phyloP scores from a whole-genome alignment of 345 rosid species.

The Psidium friedrichsthalianum region DNA sequence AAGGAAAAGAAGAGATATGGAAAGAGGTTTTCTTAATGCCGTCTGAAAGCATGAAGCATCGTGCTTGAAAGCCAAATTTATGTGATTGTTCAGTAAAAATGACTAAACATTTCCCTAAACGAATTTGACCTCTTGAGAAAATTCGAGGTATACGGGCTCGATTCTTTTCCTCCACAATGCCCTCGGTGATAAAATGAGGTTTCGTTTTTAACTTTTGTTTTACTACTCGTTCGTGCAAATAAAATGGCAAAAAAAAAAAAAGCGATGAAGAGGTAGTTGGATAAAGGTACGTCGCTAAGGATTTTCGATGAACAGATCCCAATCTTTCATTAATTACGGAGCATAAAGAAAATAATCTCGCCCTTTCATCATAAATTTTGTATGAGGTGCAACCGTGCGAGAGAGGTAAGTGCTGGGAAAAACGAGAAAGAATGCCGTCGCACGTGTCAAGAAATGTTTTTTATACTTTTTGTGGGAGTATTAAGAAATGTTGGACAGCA shows the following conservation, averaged over 20 bases:
- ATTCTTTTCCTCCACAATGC: neutral
- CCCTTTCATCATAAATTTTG: neutral
- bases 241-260: neutral
- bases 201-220: fast-evolving
- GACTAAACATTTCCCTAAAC: neutral
- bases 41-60: neutral
- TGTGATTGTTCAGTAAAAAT: neutral
- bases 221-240: neutral
- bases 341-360: fast-evolving
- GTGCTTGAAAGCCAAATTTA: neutral
- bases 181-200: neutral
- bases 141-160: neutral
- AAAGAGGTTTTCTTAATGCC: neutral
- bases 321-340: neutral
- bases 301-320: neutral
- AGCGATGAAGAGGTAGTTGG: neutral
- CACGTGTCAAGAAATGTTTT: neutral
- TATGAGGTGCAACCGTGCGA: neutral
- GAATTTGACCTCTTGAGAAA: neutral
- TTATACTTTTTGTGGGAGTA: neutral
- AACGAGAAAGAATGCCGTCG: fast-evolving
- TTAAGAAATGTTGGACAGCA: neutral
- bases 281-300: neutral
- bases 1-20: neutral
- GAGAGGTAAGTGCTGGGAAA: neutral